Conservation (phyloP, 208 protist species). For the Trypanosoma avium region DNA sequence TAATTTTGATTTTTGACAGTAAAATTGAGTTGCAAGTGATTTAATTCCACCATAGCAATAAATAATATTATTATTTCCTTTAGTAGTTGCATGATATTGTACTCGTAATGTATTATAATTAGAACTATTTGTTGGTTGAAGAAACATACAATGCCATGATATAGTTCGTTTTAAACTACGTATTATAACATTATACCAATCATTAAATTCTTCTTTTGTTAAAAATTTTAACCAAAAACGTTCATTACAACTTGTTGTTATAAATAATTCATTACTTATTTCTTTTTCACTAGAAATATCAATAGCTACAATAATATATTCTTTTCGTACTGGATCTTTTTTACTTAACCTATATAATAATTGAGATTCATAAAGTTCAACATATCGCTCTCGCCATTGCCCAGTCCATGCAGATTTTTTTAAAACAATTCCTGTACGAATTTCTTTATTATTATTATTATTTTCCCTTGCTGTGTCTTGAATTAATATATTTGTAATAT, state of each 20-base stretch:
- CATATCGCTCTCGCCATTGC: constrained; percentile 55
- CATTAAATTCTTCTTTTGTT: constrained; percentile 37
- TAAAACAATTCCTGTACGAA: constrained; percentile 41
- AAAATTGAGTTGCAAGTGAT: constrained; percentile 30
- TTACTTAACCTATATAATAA: constrained; percentile 48
- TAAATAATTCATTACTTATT: constrained; percentile 37
- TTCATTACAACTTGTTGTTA: constrained; percentile 56
- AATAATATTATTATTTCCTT: constrained; percentile 21
- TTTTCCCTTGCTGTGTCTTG: background rate
- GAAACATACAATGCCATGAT: constrained; percentile 62
- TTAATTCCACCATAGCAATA: constrained; percentile 41
- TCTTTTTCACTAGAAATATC: constrained; percentile 34
- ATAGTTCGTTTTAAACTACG: constrained; percentile 31
- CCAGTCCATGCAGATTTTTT: constrained; percentile 70
- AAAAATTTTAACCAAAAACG: constrained; percentile 71
- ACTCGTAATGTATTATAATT: constrained; percentile 32
- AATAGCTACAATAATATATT: constrained; percentile 47
- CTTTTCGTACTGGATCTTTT: constrained; percentile 33
- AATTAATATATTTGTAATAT: constrained; percentile 10
- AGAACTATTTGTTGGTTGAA: constrained; percentile 19
- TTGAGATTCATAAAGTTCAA: constrained; percentile 55
- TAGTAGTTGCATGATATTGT: constrained; percentile 51
- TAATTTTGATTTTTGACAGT: constrained; percentile 30
- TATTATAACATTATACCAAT: constrained; percentile 42
- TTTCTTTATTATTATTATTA: constrained; percentile 21